Percentiles rank a stretch among this genome's conserved stretches.
Evolutionary conservation across 2,329 filamentous ascomycete genomes (phyloP).

Genomic region (Fusarium redolens): DNA sequence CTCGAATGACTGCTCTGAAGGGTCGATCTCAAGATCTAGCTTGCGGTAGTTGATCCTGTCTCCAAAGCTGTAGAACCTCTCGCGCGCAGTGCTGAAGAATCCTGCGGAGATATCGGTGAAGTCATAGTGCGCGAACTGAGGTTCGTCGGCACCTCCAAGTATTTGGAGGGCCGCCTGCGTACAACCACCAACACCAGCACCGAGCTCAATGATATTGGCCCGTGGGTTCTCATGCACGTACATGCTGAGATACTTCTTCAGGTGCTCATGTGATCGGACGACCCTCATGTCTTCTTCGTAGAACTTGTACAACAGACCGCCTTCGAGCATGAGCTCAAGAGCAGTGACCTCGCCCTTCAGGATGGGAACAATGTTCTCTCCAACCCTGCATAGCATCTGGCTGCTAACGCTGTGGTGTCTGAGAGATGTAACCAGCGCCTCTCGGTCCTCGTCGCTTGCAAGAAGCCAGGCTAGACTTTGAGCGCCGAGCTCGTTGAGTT

Average conservation of each 20-base stretch:
- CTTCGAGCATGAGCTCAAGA: background rate
- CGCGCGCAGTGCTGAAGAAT: background rate
- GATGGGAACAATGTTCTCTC: background rate
- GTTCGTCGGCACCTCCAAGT: background rate
- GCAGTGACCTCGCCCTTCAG: background rate
- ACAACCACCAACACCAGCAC: background rate
- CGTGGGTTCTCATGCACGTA: background rate
- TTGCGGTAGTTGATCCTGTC: background rate
- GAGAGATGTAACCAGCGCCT: background rate
- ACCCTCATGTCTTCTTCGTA: background rate
- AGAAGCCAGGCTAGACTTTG: background rate
- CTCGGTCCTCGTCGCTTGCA: background rate
- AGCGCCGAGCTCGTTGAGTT: background rate
- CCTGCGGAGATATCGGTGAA: background rate
- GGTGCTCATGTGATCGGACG: background rate
- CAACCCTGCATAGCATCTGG: background rate
- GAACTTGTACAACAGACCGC: background rate
- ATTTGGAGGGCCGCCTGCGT: background rate
- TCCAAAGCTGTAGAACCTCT: background rate
- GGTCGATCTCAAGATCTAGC: background rate
- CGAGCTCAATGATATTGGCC: background rate
- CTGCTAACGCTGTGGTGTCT: background rate
- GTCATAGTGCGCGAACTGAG: background rate
- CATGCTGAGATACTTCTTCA: background rate
- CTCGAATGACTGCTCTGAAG: background rate